A percentile compares a stretch with the other conserved stretches of the same genome.
These are phyloP conservation scores for Babesia caballi DNA, from an alignment of 169 alveolate genomes.

Conservation along the genomic window DNA sequence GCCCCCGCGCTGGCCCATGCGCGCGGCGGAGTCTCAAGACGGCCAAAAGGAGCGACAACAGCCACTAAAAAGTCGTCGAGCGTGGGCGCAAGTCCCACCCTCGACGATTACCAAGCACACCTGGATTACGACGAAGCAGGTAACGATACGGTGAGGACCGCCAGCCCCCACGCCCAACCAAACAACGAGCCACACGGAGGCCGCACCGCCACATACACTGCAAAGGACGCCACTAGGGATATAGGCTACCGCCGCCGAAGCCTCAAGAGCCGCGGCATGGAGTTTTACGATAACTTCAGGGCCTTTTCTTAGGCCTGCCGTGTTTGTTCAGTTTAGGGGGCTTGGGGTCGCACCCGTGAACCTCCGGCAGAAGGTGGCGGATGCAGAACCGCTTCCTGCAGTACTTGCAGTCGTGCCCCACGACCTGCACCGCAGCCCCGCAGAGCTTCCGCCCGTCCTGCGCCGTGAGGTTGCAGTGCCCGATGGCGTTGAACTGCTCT, in stretches of 20 bases:
- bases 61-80: no score
- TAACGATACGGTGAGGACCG: no score
- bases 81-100: no score
- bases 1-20: background rate
- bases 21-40: background rate
- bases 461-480: conserved; percentile 1
- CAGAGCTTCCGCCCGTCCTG: conserved; percentile 9
- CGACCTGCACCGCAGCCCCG: conserved; percentile 25
- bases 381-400: conserved; percentile 60
- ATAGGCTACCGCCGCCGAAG: conserved; percentile 17
- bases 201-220: background rate
- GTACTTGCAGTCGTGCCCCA: conserved; percentile 64
- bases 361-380: conserved; percentile 53
- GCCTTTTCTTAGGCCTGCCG: conserved; percentile 48
- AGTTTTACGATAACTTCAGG: conserved; percentile 12
- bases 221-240: background rate
- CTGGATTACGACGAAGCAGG: no score
- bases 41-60: no score
- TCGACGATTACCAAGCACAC: no score
- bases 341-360: conserved; percentile 58
- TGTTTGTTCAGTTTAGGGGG: conserved; percentile 51
- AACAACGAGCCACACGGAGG: no score
- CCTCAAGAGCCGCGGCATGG: conserved; percentile 3
- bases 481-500: background rate
- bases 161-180: no score